Percentiles rank a stretch among this genome's conserved stretches.
phyloP scores from a whole-genome alignment of 768 basidiomycete species.

The Panus rudis region DNA sequence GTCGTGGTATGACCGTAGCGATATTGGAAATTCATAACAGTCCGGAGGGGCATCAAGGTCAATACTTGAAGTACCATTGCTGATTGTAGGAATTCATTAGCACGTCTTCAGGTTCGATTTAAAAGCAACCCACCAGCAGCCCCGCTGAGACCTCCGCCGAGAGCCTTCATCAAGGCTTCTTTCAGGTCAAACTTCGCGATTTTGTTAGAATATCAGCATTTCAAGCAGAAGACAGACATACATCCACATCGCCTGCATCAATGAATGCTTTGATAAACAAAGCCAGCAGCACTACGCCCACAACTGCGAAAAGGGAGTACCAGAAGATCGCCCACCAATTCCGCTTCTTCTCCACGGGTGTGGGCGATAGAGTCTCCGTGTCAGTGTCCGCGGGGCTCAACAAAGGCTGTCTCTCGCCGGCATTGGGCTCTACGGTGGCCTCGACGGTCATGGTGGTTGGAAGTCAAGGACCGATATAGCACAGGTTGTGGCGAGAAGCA shows the following conservation, averaged over 20 bases:
- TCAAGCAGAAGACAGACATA: neutral
- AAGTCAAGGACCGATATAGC: no score
- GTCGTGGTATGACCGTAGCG: constrained; percentile 76
- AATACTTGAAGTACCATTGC: constrained; percentile 96
- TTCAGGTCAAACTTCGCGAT: constrained; percentile 68
- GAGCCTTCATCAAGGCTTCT: constrained; percentile 71
- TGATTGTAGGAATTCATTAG: constrained; percentile 16
- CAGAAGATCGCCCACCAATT: constrained; percentile 24
- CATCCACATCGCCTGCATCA: constrained; percentile 58
- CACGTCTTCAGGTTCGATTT: neutral
- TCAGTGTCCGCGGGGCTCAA: constrained; percentile 6
- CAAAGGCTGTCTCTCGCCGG: constrained; percentile 11
- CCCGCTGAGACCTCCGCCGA: constrained; percentile 88
- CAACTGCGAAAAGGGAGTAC: constrained; percentile 28
- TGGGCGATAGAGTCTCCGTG: constrained; percentile 4
- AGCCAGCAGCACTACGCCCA: constrained; percentile 33
- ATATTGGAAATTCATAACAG: constrained; percentile 97
- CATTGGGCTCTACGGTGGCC: neutral
- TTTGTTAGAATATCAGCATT: neutral
- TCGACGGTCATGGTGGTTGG: constrained; percentile 8
- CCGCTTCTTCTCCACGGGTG: constrained; percentile 14
- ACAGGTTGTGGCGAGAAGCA: no score
- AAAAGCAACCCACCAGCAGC: constrained; percentile 54
- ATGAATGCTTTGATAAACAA: constrained; percentile 66
- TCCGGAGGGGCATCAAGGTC: constrained; percentile 90